Conservation (phyloP, 2,329 filamentous ascomycete genomes). For the Xylariaceae sp. region DNA sequence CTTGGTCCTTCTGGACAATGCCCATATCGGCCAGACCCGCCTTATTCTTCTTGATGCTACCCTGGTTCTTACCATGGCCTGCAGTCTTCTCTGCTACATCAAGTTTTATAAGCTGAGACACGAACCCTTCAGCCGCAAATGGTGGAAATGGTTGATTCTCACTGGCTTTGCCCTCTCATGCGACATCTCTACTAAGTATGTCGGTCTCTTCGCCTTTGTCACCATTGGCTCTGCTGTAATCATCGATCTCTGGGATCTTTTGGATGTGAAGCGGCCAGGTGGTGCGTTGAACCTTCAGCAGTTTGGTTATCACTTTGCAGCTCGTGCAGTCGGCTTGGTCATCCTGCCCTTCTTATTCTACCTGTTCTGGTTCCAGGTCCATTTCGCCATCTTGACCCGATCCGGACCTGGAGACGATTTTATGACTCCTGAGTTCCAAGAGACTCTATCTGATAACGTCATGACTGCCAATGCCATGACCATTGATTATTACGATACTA, state of each 20-base stretch:
- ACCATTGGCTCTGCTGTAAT: conserved; percentile 91
- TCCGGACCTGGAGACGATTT: conserved; percentile 97
- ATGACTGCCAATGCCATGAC: conserved; percentile 84
- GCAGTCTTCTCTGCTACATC: conserved; percentile 90
- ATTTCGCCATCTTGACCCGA: conserved; percentile 82
- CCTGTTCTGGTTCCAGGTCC: conserved; percentile 99
- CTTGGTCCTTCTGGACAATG: conserved; percentile 91
- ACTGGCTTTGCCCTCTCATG: conserved; percentile 94
- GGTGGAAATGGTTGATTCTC: conserved; percentile 99
- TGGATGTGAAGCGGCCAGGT: conserved; percentile 80
- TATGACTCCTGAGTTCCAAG: conserved; percentile 97
- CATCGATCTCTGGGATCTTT: conserved; percentile 91
- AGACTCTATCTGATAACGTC: conserved; percentile 89
- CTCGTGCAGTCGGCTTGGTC: conserved; percentile 81
- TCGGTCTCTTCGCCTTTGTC: conserved; percentile 93
- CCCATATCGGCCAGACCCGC: conserved; percentile 93
- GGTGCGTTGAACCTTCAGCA: conserved; percentile 75
- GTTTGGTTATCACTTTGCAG: conserved; percentile 86
- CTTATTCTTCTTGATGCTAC: conserved; percentile 94
- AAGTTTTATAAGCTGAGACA: conserved; percentile 97
- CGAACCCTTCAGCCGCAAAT: conserved; percentile 84
- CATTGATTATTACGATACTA: conserved; percentile 85
- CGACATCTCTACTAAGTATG: conserved; percentile 98
- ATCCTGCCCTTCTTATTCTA: conserved; percentile 95
- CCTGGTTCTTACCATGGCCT: conserved; percentile 91